These are phyloP conservation scores for Imleria badia DNA, from an alignment of 768 basidiomycete genomes.

Conservation along the genomic window DNA sequence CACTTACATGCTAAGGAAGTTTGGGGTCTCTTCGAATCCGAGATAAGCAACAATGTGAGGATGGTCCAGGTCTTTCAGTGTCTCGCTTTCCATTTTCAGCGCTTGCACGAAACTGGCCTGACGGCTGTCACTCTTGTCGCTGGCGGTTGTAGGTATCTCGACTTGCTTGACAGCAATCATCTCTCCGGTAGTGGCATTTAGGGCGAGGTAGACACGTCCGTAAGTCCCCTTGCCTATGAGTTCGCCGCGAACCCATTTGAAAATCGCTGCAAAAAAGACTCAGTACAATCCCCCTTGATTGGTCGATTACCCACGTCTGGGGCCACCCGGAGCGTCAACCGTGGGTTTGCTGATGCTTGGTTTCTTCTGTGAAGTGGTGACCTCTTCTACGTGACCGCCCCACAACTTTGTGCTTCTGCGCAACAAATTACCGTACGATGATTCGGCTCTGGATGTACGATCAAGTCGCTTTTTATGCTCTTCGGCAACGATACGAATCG, in stretches of 20 bases:
- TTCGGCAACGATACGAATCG: conserved; percentile 88
- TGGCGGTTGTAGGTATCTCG: conserved; percentile 87
- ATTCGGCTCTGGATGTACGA: conserved; percentile 61
- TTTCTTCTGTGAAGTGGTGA: conserved; percentile 71
- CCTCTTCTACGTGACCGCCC: conserved; percentile 92
- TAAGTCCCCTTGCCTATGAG: conserved; percentile 97
- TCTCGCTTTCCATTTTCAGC: conserved; percentile 92
- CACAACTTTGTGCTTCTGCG: conserved; percentile 93
- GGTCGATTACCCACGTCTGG: conserved; percentile 57
- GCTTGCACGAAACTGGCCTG: conserved; percentile 88
- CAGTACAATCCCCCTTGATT: conserved; percentile 16
- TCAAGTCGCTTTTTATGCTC: conserved; percentile 81
- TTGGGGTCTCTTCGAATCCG: conserved; percentile 87
- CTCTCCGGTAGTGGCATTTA: conserved; percentile 95
- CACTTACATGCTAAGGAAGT: conserved; percentile 88
- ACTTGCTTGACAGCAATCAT: conserved; percentile 99
- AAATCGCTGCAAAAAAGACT: conserved; percentile 57
- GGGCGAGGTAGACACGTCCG: conserved; percentile 91
- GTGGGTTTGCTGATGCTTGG: conserved; percentile 39
- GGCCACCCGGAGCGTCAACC: conserved; percentile 62
- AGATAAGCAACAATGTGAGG: conserved; percentile 97
- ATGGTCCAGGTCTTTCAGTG: conserved; percentile 94
- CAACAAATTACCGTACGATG: conserved; percentile 50
- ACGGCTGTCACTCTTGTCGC: conserved; percentile 86
- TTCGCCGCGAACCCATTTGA: conserved; percentile 98